Evolutionary conservation across 2,329 filamentous ascomycete species (phyloP).

Genomic region (Helotiales sp.): DNA sequence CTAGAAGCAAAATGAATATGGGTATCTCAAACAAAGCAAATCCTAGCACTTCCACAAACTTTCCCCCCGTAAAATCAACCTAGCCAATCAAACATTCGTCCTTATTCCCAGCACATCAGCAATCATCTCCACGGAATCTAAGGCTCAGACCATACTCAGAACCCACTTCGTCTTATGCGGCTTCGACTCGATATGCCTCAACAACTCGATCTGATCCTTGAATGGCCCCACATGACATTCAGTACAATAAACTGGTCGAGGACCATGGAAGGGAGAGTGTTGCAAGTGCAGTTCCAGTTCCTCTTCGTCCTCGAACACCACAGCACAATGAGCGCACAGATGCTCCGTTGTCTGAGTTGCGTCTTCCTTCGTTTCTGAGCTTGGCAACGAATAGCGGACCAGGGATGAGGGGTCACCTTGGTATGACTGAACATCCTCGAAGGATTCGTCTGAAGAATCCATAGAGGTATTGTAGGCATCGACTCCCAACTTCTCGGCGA

Average conservation of each 20-base stretch:
- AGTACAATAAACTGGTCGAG: not conserved
- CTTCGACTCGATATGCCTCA: slow-evolving; percentile 1
- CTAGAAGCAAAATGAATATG: too few relatives aligned
- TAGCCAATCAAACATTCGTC: too few relatives aligned
- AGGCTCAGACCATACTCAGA: slow-evolving; percentile 1
- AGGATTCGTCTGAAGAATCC: not conserved
- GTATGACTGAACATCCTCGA: not conserved
- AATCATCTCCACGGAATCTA: too few relatives aligned
- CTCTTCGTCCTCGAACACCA: not conserved
- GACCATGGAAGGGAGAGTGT: not conserved
- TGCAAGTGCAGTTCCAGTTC: not conserved
- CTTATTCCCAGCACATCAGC: too few relatives aligned
- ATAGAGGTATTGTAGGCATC: not conserved
- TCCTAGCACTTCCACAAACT: too few relatives aligned
- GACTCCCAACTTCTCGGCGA: not conserved
- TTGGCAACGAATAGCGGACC: too few relatives aligned
- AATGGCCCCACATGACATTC: not conserved
- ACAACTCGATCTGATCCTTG: not conserved
- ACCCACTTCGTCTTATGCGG: slow-evolving; percentile 1
- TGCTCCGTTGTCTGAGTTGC: not conserved
- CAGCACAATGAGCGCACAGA: not conserved
- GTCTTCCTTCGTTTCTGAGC: not conserved
- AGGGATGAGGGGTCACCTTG: not conserved
- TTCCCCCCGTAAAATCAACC: too few relatives aligned
- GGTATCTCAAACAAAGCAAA: too few relatives aligned